These are phyloP conservation scores for Smithsoniella earleae DNA, from an alignment of 163 green algal species.

Conservation along the genomic window DNA sequence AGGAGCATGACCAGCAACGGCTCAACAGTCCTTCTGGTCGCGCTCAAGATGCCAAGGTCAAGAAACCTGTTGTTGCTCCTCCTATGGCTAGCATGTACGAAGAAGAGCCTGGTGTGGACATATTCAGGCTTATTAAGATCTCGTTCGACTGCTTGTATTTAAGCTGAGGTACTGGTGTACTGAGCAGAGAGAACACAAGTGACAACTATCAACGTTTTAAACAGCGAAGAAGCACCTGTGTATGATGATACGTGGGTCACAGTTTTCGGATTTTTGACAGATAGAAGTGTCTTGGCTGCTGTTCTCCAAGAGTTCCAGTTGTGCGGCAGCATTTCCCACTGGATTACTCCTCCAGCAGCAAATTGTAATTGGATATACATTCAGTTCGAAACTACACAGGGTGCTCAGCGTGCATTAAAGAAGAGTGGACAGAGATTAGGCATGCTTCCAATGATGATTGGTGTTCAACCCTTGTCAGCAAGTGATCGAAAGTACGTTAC, in stretches of 20 bases:
- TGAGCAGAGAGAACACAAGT: slow-evolving; percentile 21
- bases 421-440: slow-evolving; percentile 19
- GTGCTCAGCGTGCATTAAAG: slow-evolving; percentile 11
- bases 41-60: not conserved
- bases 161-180: not conserved
- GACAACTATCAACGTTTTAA: slow-evolving; percentile 22
- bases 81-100: slow-evolving; percentile 30
- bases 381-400: not conserved
- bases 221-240: not conserved
- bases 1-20: slow-evolving; percentile 4
- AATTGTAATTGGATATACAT: slow-evolving; percentile 30
- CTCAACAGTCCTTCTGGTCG: not conserved
- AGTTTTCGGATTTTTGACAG: slow-evolving; percentile 28
- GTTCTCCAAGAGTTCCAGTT: slow-evolving; percentile 26
- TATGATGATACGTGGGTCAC: slow-evolving; percentile 25
- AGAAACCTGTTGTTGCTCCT: not conserved
- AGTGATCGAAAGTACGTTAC: not conserved
- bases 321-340: slow-evolving; percentile 2
- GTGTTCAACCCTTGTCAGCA: not conserved
- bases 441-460: slow-evolving; percentile 10
- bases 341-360: not conserved
- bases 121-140: not conserved
- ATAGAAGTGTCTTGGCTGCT: not conserved
- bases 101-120: slow-evolving; percentile 8
- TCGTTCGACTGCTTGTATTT: not conserved